Conservation (phyloP, 2,329 filamentous ascomycete species). For the Calonectria pseudoreteaudii region DNA sequence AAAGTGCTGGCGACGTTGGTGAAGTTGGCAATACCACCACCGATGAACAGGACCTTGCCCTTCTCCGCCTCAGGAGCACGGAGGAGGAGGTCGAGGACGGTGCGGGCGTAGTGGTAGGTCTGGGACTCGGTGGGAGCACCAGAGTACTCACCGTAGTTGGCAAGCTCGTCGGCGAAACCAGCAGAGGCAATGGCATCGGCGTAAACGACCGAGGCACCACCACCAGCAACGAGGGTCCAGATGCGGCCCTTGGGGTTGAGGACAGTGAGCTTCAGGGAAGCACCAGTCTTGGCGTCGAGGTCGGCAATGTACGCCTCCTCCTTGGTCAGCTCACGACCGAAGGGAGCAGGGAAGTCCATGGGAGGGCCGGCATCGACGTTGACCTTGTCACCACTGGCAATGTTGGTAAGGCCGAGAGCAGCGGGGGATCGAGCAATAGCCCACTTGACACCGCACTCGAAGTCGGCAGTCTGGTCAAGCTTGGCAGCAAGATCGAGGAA, state of each 20-base stretch:
- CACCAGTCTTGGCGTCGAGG: slow-evolving; percentile 99
- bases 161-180: slow-evolving; percentile 94
- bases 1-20: slow-evolving; percentile 99
- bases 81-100: slow-evolving; percentile 97
- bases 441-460: slow-evolving; percentile 99
- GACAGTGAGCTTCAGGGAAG: slow-evolving; percentile 97
- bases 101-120: slow-evolving; percentile 98
- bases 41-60: slow-evolving; percentile 99
- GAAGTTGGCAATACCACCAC: slow-evolving; percentile 99
- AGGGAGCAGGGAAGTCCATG: slow-evolving; percentile 98
- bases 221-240: slow-evolving; percentile 98
- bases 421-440: slow-evolving; percentile 92
- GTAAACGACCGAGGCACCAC: slow-evolving; percentile 99
- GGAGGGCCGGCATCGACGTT: slow-evolving; percentile 96
- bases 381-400: slow-evolving; percentile 78
- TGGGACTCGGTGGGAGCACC: slow-evolving; percentile 98
- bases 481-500: slow-evolving; percentile 99
- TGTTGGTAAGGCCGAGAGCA: slow-evolving; percentile 84
- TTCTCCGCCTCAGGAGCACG: slow-evolving; percentile 85
- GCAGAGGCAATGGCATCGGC: slow-evolving; percentile 97
- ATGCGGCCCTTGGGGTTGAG: slow-evolving; percentile 92
- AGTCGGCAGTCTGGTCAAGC: slow-evolving; percentile 98
- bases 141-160: slow-evolving; percentile 99
- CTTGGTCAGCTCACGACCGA: slow-evolving; percentile 98
- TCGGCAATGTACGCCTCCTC: slow-evolving; percentile 99